Percentiles rank a stretch among this genome's conserved stretches.
These are phyloP conservation scores for Ophiocordyceps robertsii DNA, from an alignment of 2,329 filamentous ascomycete species.

Conservation along the genomic window DNA sequence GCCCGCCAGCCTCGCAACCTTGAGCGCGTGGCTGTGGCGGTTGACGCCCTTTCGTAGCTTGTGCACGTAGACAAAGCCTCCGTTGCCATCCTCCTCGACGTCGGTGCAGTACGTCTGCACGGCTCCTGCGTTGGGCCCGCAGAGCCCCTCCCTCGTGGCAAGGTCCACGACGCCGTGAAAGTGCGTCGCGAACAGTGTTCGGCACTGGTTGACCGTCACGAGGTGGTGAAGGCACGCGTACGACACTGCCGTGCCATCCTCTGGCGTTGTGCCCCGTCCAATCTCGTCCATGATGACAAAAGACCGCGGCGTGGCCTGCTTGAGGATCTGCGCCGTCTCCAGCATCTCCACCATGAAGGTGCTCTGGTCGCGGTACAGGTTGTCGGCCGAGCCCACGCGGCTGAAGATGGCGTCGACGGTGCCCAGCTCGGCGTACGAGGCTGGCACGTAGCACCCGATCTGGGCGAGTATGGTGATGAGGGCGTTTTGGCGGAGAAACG, in stretches of 20 bases:
- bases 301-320: slow-evolving; percentile 66
- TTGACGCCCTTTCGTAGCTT: slow-evolving; percentile 72
- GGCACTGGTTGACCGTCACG: slow-evolving; percentile 60
- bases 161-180: slow-evolving; percentile 79
- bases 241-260: slow-evolving; percentile 80
- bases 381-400: slow-evolving; percentile 85
- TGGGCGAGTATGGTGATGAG: slow-evolving; percentile 90
- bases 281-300: slow-evolving; percentile 99
- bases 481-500: slow-evolving; percentile 89
- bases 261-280: slow-evolving; percentile 82
- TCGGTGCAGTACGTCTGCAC: slow-evolving; percentile 81
- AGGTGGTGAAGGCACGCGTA: slow-evolving; percentile 82
- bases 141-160: slow-evolving; percentile 39
- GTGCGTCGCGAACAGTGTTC: slow-evolving; percentile 87
- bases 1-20: slow-evolving; percentile 82
- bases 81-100: slow-evolving; percentile 56
- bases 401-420: slow-evolving; percentile 95
- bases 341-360: slow-evolving; percentile 99
- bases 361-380: slow-evolving; percentile 86
- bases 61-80: slow-evolving; percentile 78
- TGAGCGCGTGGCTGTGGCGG: slow-evolving; percentile 76
- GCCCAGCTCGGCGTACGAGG: slow-evolving; percentile 71
- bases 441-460: slow-evolving; percentile 84
- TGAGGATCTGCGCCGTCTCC: slow-evolving; percentile 83
- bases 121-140: slow-evolving; percentile 17